A percentile compares a stretch with the other conserved stretches of the same genome.
phyloP scores from a whole-genome alignment of 2,329 filamentous ascomycete genomes.

The Xylaria hypoxylon region DNA sequence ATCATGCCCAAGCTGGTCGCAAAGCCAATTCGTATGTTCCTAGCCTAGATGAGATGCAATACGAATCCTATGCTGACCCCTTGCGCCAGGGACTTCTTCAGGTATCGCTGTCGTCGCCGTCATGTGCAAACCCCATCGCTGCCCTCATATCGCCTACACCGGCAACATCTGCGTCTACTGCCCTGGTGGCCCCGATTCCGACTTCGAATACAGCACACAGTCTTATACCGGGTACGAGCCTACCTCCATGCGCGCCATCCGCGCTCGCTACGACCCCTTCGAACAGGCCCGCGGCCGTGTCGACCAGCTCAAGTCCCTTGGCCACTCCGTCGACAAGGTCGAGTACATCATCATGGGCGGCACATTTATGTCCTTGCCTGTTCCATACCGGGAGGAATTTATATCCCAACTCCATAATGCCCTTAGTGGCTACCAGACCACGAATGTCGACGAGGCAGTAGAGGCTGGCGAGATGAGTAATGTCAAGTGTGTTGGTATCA shows the following conservation, averaged over 20 bases:
- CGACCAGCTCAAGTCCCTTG: constrained; percentile 94
- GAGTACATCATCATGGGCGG: constrained; percentile 99
- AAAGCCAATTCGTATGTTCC: constrained; percentile 80
- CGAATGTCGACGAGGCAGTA: constrained; percentile 94
- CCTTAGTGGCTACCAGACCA: constrained; percentile 93
- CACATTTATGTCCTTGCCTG: constrained; percentile 96
- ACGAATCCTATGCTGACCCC: constrained; percentile 23
- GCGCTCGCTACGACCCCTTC: constrained; percentile 96
- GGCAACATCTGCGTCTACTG: constrained; percentile 99
- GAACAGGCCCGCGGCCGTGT: constrained; percentile 96
- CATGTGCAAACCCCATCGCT: constrained; percentile 99
- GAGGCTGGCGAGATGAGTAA: constrained; percentile 95
- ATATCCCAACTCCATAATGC: constrained; percentile 97
- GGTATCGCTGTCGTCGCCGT: constrained; percentile 98
- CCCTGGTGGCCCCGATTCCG: constrained; percentile 94
- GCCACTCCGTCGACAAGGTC: constrained; percentile 98
- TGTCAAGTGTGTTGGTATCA: constrained; percentile 97
- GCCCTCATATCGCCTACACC: constrained; percentile 97
- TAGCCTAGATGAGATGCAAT: background rate
- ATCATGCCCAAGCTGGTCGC: constrained; percentile 96
- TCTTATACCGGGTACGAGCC: constrained; percentile 99
- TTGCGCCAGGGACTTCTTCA: constrained; percentile 74
- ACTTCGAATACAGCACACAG: constrained; percentile 99
- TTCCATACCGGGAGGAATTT: constrained; percentile 90
- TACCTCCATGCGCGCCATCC: constrained; percentile 97